Percentiles rank a stretch among this genome's conserved stretches.
phyloP scores from a whole-genome alignment of 768 basidiomycete genomes.

The Podaxis sp. region DNA sequence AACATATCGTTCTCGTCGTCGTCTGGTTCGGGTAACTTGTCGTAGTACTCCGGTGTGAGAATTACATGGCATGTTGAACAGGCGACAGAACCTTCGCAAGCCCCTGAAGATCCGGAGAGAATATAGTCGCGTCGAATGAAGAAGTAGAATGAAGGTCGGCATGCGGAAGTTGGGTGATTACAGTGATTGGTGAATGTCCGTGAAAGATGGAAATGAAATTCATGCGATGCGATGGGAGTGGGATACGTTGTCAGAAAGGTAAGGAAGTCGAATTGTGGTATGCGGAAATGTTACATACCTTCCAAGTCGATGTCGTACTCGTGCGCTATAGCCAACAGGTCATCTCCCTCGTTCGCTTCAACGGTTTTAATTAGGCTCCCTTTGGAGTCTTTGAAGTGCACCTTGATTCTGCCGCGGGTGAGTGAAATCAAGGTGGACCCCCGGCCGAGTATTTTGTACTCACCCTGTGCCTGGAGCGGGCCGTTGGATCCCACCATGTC shows the following conservation, averaged over 20 bases:
- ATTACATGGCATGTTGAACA: conserved; percentile 99
- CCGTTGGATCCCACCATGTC: conserved; percentile 16
- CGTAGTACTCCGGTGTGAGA: conserved; percentile 76
- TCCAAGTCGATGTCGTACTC: conserved; percentile 96
- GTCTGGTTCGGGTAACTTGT: conserved; percentile 86
- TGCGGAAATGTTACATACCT: conserved; percentile 49
- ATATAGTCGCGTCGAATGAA: not conserved
- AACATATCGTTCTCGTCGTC: conserved; percentile 99
- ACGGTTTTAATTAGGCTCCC: conserved; percentile 83
- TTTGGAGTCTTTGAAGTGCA: conserved; percentile 89
- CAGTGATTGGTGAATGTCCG: not conserved
- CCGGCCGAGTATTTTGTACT: not conserved
- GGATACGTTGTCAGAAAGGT: not conserved
- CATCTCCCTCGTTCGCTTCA: conserved; percentile 93
- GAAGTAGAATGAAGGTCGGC: not conserved
- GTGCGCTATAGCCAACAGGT: conserved; percentile 86
- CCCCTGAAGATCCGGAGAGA: conserved; percentile 51
- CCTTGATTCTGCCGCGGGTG: conserved; percentile 62
- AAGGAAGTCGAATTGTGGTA: not conserved
- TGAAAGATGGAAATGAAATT: conserved; percentile 3
- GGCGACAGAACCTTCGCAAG: conserved; percentile 94
- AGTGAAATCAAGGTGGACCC: not conserved
- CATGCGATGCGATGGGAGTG: not conserved
- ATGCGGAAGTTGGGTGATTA: not conserved
- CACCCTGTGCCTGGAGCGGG: conserved; percentile 20